Conservation (phyloP, 805 yeast species). For the Wickerhamiella brachini region DNA sequence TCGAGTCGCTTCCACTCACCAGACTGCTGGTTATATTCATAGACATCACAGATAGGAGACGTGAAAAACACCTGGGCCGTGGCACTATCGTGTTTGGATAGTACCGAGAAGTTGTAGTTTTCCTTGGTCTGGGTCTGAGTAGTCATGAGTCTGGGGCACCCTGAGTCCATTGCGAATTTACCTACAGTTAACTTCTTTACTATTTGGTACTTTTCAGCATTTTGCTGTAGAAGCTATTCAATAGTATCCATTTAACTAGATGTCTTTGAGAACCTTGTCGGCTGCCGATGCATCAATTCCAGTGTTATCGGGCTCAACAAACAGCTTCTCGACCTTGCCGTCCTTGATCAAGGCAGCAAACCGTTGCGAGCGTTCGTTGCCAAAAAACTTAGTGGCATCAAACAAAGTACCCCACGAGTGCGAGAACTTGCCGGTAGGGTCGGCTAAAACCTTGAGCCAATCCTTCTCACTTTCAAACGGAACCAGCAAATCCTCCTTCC, state of each 20-base stretch:
- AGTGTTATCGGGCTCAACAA: slow-evolving; percentile 71
- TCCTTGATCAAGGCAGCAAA: slow-evolving; percentile 64
- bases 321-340: slow-evolving; percentile 52
- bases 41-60: slow-evolving; percentile 29
- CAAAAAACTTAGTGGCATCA: slow-evolving; percentile 67
- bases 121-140: slow-evolving; percentile 7
- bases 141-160: background rate
- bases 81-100: slow-evolving; percentile 25
- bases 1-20: slow-evolving; percentile 28
- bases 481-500: slow-evolving; percentile 37
- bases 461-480: slow-evolving; percentile 19
- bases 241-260: no score
- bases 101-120: slow-evolving; percentile 22
- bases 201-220: no score
- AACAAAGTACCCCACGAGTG: slow-evolving; percentile 50
- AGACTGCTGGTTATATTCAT: slow-evolving; percentile 22
- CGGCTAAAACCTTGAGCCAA: slow-evolving; percentile 51
- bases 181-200: no score
- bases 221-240: no score
- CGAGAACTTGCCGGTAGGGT: slow-evolving; percentile 64
- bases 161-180: no score
- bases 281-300: slow-evolving; percentile 37
- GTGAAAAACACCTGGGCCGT: slow-evolving; percentile 24
- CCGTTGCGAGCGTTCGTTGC: slow-evolving; percentile 61
- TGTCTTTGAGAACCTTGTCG: slow-evolving; percentile 18